Evolutionary conservation across 2,329 filamentous ascomycete genomes (phyloP).

Genomic region (Neoascochyta sp.): DNA sequence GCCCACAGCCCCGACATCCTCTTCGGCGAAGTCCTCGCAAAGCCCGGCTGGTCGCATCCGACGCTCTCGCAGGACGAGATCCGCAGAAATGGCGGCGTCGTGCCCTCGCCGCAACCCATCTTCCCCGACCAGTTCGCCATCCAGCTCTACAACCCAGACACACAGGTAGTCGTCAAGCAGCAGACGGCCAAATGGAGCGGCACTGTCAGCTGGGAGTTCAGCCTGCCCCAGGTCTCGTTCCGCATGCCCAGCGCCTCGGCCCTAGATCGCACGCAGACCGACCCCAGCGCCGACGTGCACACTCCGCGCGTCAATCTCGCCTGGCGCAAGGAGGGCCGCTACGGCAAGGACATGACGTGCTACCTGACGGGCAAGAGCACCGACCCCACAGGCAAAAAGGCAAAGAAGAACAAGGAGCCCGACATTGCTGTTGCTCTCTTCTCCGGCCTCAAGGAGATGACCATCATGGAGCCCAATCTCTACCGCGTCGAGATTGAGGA

Average conservation of each 20-base stretch:
- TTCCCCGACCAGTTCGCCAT: conserved; percentile 77
- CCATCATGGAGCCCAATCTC: conserved; percentile 90
- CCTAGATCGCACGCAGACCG: conserved; percentile 68
- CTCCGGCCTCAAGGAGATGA: conserved; percentile 66
- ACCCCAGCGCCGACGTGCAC: conserved; percentile 51
- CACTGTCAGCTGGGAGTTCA: conserved; percentile 83
- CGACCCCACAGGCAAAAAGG: conserved; percentile 59
- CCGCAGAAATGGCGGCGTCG: conserved; percentile 62
- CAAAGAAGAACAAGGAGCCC: conserved; percentile 73
- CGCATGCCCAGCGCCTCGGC: conserved; percentile 71
- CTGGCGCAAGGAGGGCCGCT: conserved; percentile 83
- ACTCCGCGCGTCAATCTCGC: conserved; percentile 75
- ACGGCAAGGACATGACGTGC: conserved; percentile 85
- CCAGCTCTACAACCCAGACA: conserved; percentile 91
- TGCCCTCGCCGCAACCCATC: conserved; percentile 65
- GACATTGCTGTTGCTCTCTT: conserved; percentile 94
- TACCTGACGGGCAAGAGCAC: conserved; percentile 76
- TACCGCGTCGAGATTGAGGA: conserved; percentile 89
- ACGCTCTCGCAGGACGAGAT: conserved; percentile 77
- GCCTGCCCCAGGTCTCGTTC: conserved; percentile 83
- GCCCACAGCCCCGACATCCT: conserved; percentile 75
- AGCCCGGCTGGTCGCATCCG: conserved; percentile 82
- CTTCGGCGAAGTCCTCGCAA: conserved; percentile 80
- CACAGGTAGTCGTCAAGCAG: conserved; percentile 67
- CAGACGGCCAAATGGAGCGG: conserved; percentile 76